Conservation (phyloP, 2,329 filamentous ascomycete genomes). For the Bipolaris cookei region DNA sequence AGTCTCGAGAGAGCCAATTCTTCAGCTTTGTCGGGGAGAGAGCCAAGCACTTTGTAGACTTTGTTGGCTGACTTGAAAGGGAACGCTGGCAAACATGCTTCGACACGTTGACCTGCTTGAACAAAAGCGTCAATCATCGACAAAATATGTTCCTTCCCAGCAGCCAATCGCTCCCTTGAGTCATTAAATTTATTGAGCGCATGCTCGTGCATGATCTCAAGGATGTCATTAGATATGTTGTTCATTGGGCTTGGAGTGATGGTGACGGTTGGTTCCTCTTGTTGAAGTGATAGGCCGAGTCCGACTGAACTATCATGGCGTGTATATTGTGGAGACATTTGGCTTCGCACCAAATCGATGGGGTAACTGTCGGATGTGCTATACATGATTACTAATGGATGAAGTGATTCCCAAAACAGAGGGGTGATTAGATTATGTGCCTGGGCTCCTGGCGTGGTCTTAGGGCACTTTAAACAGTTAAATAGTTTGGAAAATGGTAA, state of each 20-base stretch:
- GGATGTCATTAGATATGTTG: constrained; percentile 8
- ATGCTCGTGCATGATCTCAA: constrained; percentile 34
- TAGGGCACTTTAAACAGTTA: background rate
- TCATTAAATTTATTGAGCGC: constrained; percentile 36
- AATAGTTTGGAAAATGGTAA: background rate
- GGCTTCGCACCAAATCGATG: background rate
- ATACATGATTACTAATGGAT: background rate
- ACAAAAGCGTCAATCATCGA: constrained; percentile 25
- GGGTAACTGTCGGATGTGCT: background rate
- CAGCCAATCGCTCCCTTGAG: constrained; percentile 19
- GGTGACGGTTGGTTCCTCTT: background rate
- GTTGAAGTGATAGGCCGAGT: constrained; percentile 2
- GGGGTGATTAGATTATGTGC: background rate
- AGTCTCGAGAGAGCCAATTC: constrained; percentile 51
- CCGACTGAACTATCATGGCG: background rate
- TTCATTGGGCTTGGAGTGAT: background rate
- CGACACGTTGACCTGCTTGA: constrained; percentile 5
- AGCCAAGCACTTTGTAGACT: constrained; percentile 60
- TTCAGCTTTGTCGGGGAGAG: constrained; percentile 53
- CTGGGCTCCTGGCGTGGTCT: background rate
- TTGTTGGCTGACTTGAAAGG: constrained; percentile 68
- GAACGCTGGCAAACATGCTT: constrained; percentile 59
- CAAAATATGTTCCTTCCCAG: constrained; percentile 25
- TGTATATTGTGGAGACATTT: background rate
- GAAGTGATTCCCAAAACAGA: background rate